Conservation (phyloP, 331 rosid species). For the Acacia pycnantha region DNA sequence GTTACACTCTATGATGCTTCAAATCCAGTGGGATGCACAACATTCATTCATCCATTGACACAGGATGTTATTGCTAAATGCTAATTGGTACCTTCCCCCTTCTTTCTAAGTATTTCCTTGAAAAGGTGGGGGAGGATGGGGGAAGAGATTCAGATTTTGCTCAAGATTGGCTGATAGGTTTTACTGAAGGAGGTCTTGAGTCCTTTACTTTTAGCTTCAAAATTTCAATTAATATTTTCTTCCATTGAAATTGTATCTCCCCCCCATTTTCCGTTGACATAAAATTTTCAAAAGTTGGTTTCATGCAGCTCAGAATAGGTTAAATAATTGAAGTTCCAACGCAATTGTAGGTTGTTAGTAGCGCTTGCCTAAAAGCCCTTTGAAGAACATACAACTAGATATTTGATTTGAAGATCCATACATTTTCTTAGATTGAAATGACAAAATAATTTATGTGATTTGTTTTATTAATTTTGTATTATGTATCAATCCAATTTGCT, state of each 20-base stretch:
- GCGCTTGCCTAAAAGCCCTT: conserved; percentile 39
- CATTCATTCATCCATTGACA: conserved; percentile 50
- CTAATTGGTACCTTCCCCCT: conserved; percentile 50
- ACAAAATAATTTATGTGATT: conserved; percentile 46
- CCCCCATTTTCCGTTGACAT: conserved; percentile 53
- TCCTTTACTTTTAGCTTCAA: conserved; percentile 34
- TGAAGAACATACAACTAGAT: conserved; percentile 50
- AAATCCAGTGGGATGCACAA: conserved; percentile 34
- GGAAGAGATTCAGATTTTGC: conserved; percentile 46
- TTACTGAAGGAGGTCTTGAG: conserved; percentile 46
- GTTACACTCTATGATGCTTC: conserved; percentile 33
- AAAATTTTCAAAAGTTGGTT: conserved; percentile 49
- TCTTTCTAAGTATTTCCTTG: conserved; percentile 31
- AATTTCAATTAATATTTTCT: conserved; percentile 32
- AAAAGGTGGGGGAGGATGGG: conserved; percentile 44
- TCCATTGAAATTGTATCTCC: conserved; percentile 50
- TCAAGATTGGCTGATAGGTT: conserved; percentile 52
- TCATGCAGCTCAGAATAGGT: conserved; percentile 67
- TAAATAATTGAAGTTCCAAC: conserved; percentile 63
- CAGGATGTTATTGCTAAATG: conserved; percentile 50
- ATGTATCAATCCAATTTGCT: conserved; percentile 42
- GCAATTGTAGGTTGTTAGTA: conserved; percentile 49
- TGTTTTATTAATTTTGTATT: conserved; percentile 37
- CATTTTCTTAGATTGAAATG: conserved; percentile 39
- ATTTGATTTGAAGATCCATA: conserved; percentile 39